Conservation (phyloP, 495 filamentous ascomycete species). For the Penicillium simplicissimum region DNA sequence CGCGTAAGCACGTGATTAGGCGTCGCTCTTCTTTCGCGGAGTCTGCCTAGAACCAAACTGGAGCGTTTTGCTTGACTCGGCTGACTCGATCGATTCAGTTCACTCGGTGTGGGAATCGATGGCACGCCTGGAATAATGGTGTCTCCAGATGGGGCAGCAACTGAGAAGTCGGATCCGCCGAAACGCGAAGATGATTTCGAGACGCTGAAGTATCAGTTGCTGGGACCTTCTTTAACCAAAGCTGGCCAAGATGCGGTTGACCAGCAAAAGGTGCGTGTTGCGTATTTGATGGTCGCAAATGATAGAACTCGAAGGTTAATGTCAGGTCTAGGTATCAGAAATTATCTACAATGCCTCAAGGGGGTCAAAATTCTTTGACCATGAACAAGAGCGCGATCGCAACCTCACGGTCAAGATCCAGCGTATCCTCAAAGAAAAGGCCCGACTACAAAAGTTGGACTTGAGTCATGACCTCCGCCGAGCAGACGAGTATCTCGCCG, state of each 20-base stretch:
- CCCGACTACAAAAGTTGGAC: conserved; percentile 73
- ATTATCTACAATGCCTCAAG: conserved; percentile 97
- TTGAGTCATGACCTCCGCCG: conserved; percentile 67
- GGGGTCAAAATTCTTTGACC: conserved; percentile 95
- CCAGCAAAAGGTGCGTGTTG: conserved; percentile 67
- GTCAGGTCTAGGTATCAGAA: conserved; percentile 70
- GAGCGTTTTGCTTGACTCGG: background rate
- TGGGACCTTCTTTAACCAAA: conserved; percentile 94
- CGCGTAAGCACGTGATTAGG: conserved; percentile 44
- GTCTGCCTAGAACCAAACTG: conserved; percentile 1
- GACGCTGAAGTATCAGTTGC: conserved; percentile 66
- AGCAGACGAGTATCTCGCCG: conserved; percentile 78
- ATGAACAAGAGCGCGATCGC: conserved; percentile 81
- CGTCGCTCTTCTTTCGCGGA: conserved; percentile 23
- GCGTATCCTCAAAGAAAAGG: conserved; percentile 73
- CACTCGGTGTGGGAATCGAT: conserved; percentile 13
- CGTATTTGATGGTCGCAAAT: background rate
- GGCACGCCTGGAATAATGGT: conserved; percentile 27
- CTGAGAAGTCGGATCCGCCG: conserved; percentile 12
- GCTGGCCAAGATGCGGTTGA: conserved; percentile 93
- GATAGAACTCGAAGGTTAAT: background rate
- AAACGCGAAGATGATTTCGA: conserved; percentile 39
- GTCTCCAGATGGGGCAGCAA: conserved; percentile 24
- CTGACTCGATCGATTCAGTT: conserved; percentile 11
- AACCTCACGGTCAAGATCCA: conserved; percentile 85